Evolutionary conservation across 1,284 basidiomycete genomes (phyloP).

Genomic region (Apiotrichum sp.): DNA sequence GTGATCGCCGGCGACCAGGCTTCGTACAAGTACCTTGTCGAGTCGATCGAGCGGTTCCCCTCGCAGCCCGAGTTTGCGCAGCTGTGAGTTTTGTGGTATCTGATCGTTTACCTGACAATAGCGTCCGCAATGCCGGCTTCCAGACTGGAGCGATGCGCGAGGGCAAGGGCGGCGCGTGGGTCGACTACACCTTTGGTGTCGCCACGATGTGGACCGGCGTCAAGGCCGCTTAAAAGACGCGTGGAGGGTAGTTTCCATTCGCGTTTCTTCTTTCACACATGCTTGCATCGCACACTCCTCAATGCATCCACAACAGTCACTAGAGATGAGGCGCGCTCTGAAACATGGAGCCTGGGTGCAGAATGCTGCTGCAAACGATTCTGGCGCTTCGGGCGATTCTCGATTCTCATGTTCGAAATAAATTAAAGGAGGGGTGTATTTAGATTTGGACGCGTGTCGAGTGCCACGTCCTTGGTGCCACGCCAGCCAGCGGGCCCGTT

Average conservation of each 20-base stretch:
- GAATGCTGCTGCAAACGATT: too few relatives aligned
- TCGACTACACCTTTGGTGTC: constrained; percentile 76
- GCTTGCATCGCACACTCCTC: too few relatives aligned
- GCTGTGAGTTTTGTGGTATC: constrained; percentile 53
- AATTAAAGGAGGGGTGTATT: too few relatives aligned
- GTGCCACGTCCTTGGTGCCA: too few relatives aligned
- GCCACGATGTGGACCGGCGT: constrained; percentile 79
- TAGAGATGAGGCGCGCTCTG: too few relatives aligned
- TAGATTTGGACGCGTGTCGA: too few relatives aligned
- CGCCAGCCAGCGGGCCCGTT: too few relatives aligned
- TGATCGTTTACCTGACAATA: not conserved
- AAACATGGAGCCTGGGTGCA: too few relatives aligned
- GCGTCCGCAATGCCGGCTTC: constrained; percentile 64
- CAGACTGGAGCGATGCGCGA: constrained; percentile 62
- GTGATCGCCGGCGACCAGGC: constrained; percentile 91
- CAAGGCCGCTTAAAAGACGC: constrained; percentile 48
- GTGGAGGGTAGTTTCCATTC: constrained; percentile 16
- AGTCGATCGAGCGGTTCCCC: constrained; percentile 94
- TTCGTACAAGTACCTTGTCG: constrained; percentile 96
- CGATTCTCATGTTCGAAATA: too few relatives aligned
- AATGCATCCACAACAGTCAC: too few relatives aligned
- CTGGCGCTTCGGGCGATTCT: too few relatives aligned
- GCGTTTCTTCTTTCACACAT: constrained; percentile 15
- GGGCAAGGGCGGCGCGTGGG: constrained; percentile 81
- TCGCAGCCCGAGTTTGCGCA: constrained; percentile 80